Base-by-base conservation (phyloP, 2,329 filamentous ascomycete species). In the Ophiostoma fasciatum region DNA sequence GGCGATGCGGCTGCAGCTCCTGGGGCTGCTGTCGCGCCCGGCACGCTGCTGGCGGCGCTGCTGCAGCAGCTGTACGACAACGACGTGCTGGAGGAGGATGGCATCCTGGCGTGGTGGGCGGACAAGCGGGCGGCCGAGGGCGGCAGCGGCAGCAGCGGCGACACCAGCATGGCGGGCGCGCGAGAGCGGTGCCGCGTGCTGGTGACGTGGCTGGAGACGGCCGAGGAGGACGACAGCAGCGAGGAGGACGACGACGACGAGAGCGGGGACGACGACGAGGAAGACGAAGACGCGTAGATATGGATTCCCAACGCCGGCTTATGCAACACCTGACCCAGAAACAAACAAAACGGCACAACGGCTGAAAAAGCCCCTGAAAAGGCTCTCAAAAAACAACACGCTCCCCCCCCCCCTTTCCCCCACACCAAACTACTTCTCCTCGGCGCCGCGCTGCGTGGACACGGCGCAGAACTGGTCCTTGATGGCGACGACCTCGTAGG, bases 401-500 rank as follows among this genome's bases (percentile, higher is more conserved):
- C n/a, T n/a, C n/a, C n/a, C n/a, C n/a, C n/a, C n/a, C n/a, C n/a
- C n/a, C n/a, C n/a, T n/a, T n/a, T n/a, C n/a, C n/a, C n/a, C n/a
- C 17, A 22, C 12, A 3, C 19, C 26, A 23, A 5, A n/a, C 20
- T 17, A 33, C 7, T 33, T 40, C 41, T 58, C 68, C 35, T 63
- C 63, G 31, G 61, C 60, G 27, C 66, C 58, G 45, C 73, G 69
- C 51, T 78, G 70, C 42, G 77, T 88, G 31, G 82, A 82, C 57
- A 93, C 94, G 19, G 83, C 78, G 55, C 90, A 98, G 61, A 74
- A 92, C 50, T 75, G 75, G 58, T 98, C 90, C 64, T 92, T 92
- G 58, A 98, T 94, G 10, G 83, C 79, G 21, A 96, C 82, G 14
- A 98, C 88, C 61, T 98, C 90, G 53, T 98, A 98, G 46, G 85